Base-by-base conservation (phyloP, 805 yeast species). In the Torulaspora franciscae region DNA sequence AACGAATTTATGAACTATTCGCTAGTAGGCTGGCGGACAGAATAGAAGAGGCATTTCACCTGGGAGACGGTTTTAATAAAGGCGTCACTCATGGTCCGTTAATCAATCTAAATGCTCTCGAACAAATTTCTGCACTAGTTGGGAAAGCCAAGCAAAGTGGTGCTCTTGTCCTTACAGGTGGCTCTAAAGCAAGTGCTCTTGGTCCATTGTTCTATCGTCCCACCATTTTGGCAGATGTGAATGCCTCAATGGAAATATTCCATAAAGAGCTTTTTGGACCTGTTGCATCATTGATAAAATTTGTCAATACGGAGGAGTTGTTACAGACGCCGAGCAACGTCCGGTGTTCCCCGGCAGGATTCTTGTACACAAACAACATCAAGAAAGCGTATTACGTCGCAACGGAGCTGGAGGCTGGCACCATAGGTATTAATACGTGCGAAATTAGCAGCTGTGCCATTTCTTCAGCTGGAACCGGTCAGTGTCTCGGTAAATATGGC, bases 221-320 rank as follows among this genome's bases (percentile, higher is more conserved):
- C 66, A 89, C 97, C 29, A 76, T 90, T 58, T 85, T 89, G 63
- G 81, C 85, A 53, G 88, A 85, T 61, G 95, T 87, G 52, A 74
- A 73, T 26, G 83, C 81, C 63, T 72, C 79, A 61, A 81, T 79
- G 83, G 72, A 74, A 55, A 80, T 90, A 64, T 87, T 85, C 56
- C 77, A 75, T 65, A 96, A 89, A 65, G 96, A 89, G 75, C 85
- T 89, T 64, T 89, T 88, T 58, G 96, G 95, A 46, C 96, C 96
- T 14, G 88, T 87, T 48, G 80, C 83, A 50, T 80, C 93, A 34
- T 74, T 85, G 47, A 69, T 81, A 59, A 83, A 84, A 66, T 87
- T 87, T 64, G 72, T 69, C 56, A 73, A 83, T 41, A 75, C 77
- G 51, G 91, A 84, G 51, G 93, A 87, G 65, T 89, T 80, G 41